Evolutionary conservation across 129 eudicot species (phyloP), one percentile per base, ranked within the genome.

Genomic region (Saposhnikovia divaricata): DNA sequence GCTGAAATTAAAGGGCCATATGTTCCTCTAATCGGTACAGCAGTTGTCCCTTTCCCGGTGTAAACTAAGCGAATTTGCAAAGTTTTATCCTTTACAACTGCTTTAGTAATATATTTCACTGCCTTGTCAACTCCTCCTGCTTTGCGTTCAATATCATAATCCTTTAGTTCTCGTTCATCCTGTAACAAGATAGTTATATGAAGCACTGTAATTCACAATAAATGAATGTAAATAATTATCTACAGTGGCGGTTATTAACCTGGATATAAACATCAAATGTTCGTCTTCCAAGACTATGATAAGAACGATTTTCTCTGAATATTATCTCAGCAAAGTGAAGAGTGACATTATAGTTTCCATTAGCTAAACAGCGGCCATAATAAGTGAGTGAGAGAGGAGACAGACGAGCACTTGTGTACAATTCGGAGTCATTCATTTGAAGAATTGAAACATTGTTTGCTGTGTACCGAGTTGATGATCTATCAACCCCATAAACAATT

Each of bases 251-350:
- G 16, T 44, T 13, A 31, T 2, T 47, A 45, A 92, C 97, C 97
- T 92, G 96, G 70, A 92, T 82, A 85, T 92, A 92, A 51, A 92
- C 84, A 81, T 92, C 88, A 83, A 92, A 92, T 14, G 90, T 53
- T 75, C 97, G 88, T 79, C 85, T 87, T 39, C 96, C 97, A 74
- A 90, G 96, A 79, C 90, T 90, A 68, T 75, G 80, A 68, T 55
- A 90, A 9, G 96, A 85, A 16, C 48, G 79, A 75, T 90, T 89
- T 75, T 87, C 83, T 73, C 85, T 84, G 25, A 85, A 85, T 4
- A 84, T 74, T 53, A 90, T 85, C 84, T 92, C 97, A 34, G 96
- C 97, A 86, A 92, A 92, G 82, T 87, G 91, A 45, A 92, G 97
- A 44, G 86, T 85, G 57, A 92, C 88, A 3, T 73, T 82, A 77